Percentiles rank a stretch among this genome's conserved stretches.
Conservation (phyloP, 768 basidiomycete genomes). For the Kondoa malvinella region DNA sequence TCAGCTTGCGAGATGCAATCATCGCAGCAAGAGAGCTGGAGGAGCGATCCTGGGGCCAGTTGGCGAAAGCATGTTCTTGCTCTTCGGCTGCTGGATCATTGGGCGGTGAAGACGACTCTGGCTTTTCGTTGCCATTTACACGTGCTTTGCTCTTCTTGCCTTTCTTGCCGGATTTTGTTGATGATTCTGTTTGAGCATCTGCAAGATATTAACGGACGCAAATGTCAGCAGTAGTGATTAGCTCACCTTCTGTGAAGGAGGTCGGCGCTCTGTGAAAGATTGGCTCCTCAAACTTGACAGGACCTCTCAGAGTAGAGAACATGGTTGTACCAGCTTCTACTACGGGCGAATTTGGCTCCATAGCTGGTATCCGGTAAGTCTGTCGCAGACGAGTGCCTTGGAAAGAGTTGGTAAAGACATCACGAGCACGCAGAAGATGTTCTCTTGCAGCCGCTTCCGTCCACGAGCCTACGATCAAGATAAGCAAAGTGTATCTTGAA, state of each 20-base stretch:
- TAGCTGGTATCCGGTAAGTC: slow-evolving; percentile 13
- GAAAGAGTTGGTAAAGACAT: slow-evolving; percentile 27
- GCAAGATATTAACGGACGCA: neutral
- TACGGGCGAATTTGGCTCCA: slow-evolving; percentile 25
- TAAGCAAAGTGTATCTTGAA: neutral
- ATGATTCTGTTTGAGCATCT: slow-evolving; percentile 9
- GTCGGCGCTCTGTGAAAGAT: neutral
- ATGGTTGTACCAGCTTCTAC: slow-evolving; percentile 20
- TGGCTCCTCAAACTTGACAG: neutral
- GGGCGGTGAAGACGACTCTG: slow-evolving; percentile 17
- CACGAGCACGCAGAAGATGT: slow-evolving; percentile 34
- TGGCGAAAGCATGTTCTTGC: slow-evolving; percentile 27
- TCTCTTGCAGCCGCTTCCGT: slow-evolving; percentile 33
- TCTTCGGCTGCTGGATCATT: slow-evolving; percentile 7
- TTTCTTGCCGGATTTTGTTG: slow-evolving; percentile 26
- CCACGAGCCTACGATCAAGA: slow-evolving; percentile 31
- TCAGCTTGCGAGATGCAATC: slow-evolving; percentile 21
- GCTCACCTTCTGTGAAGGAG: neutral
- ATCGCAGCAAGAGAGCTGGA: slow-evolving; percentile 20
- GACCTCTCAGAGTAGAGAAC: slow-evolving; percentile 14
- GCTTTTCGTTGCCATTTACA: slow-evolving; percentile 23
- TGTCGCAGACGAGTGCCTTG: slow-evolving; percentile 17
- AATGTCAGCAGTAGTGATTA: neutral
- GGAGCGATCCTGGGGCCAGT: slow-evolving; percentile 20
- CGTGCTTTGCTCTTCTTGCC: slow-evolving; percentile 29